Evolutionary conservation across 768 basidiomycete species (phyloP).

Genomic region (Naematelia encephala): DNA sequence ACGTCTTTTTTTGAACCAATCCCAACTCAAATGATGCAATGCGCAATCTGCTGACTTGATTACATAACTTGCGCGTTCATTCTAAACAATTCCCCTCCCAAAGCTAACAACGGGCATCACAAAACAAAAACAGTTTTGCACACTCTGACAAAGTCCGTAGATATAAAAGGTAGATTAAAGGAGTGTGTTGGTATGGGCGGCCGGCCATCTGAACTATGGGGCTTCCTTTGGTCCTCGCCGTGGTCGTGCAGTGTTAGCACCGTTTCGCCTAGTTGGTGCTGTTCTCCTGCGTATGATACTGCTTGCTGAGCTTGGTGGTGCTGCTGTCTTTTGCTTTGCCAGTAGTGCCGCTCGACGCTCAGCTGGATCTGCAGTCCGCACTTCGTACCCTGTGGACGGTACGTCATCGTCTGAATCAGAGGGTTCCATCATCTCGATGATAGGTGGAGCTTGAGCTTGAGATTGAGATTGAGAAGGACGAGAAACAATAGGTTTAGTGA

Average conservation of each 20-base stretch:
- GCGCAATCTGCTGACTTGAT: too few relatives aligned
- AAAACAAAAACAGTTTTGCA: too few relatives aligned
- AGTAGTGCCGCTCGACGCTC: slow-evolving; percentile 17
- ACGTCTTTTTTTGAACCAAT: too few relatives aligned
- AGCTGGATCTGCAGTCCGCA: slow-evolving; percentile 23
- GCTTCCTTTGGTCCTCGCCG: slow-evolving; percentile 19
- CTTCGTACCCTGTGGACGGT: slow-evolving; percentile 36
- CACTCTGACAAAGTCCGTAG: too few relatives aligned
- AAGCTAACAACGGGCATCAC: too few relatives aligned
- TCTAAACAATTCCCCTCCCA: too few relatives aligned
- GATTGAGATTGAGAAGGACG: slow-evolving; percentile 15
- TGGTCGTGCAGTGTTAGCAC: slow-evolving; percentile 1
- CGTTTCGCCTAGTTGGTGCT: slow-evolving; percentile 13
- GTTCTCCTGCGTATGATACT: slow-evolving; percentile 18
- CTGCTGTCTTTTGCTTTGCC: slow-evolving; percentile 8
- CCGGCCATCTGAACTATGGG: slow-evolving; percentile 9
- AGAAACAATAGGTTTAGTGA: slow-evolving; percentile 3
- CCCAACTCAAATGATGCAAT: too few relatives aligned
- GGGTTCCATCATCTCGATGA: slow-evolving; percentile 30
- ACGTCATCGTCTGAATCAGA: slow-evolving; percentile 43
- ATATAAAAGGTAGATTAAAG: too few relatives aligned
- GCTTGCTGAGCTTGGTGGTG: neutral
- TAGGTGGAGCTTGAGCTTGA: slow-evolving; percentile 1
- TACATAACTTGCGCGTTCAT: too few relatives aligned
- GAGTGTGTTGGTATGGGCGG: too few relatives aligned